Percentiles rank a stretch among this genome's conserved stretches.
These are phyloP conservation scores for Cladorrhinum samala DNA, from an alignment of 495 filamentous ascomycete genomes.

Conservation along the genomic window DNA sequence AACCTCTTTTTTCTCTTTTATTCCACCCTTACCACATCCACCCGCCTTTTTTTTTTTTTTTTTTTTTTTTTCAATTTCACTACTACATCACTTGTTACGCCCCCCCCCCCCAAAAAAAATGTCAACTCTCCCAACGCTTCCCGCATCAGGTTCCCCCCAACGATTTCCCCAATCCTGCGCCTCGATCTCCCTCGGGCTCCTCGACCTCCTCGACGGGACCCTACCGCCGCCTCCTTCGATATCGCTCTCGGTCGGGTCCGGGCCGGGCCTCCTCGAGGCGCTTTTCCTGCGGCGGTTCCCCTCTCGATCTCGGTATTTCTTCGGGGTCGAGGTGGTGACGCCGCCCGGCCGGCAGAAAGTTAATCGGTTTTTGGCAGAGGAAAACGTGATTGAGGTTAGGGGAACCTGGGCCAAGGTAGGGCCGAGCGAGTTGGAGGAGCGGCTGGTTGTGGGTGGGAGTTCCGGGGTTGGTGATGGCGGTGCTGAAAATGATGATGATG, in stretches of 20 bases:
- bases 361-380: slow-evolving; percentile 18
- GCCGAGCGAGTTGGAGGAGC: neutral
- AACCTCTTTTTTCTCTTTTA: no score
- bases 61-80: neutral
- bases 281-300: slow-evolving; percentile 13
- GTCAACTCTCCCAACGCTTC: neutral
- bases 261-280: slow-evolving; percentile 24
- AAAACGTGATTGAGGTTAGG: neutral
- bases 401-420: slow-evolving; percentile 21
- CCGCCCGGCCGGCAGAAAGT: neutral
- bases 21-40: no score
- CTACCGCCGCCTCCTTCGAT: slow-evolving; percentile 14
- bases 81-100: no score
- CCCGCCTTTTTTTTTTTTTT: neutral
- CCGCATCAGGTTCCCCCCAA: slow-evolving; percentile 8
- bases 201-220: slow-evolving; percentile 14
- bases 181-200: slow-evolving; percentile 19
- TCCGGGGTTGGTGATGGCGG: no score
- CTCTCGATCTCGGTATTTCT: slow-evolving; percentile 5
- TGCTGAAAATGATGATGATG: no score
- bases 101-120: no score
- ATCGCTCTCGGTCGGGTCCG: slow-evolving; percentile 20
- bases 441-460: no score
- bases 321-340: slow-evolving; percentile 17
- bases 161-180: slow-evolving; percentile 18